Evolutionary conservation across 352 stramenopile genomes (phyloP), one percentile per base, ranked within the genome.

Genomic region (Globisporangium rhizosaccharum): DNA sequence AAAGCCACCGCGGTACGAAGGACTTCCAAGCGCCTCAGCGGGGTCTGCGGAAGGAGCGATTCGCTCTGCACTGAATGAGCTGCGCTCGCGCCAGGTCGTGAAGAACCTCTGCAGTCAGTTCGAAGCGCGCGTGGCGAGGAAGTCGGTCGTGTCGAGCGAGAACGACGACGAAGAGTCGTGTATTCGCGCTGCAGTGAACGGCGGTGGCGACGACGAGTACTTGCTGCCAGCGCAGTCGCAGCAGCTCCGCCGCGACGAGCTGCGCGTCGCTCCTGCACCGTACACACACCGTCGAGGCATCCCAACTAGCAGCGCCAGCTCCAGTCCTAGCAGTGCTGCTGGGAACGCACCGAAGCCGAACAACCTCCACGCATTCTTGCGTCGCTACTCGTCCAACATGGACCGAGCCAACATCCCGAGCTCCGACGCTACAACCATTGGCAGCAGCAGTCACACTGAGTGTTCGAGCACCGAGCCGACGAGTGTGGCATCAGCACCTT

Each of bases 361-460:
- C 70, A 87, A 87, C 39, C 61, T 90, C 15, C 85, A 79, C 48
- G 81, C 80, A 17, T 90, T 90, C 58, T 60, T 88, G 20, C 70
- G 76, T 30, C 76, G 79, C 23, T 90, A 77, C 53, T 75, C 76
- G 15, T 87, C 77, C 6, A 90, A 90, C 59, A 61, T 90, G 20
- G 80, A 88, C 36, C 65, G 68, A 17, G 55, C 66, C 0, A 61
- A 56, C n/a, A 51, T 57, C n/a, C 39, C 57, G 28, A 56, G 26
- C 20, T 20, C 8, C 11, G 47, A 20, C 2, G 18, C 26, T 37
- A 33, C 28, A 3, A 6, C 17, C 5, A 26, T 20, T 11, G 36
- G 15, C 18, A 61, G 55, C 36, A 53, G 17, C 14, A 39, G 33
- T 12, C 33, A 10, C 33, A 12, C 11, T 14, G 41, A 46, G 41